Conservation (phyloP, 257 asterid species). For the Solanum sejunctum region DNA sequence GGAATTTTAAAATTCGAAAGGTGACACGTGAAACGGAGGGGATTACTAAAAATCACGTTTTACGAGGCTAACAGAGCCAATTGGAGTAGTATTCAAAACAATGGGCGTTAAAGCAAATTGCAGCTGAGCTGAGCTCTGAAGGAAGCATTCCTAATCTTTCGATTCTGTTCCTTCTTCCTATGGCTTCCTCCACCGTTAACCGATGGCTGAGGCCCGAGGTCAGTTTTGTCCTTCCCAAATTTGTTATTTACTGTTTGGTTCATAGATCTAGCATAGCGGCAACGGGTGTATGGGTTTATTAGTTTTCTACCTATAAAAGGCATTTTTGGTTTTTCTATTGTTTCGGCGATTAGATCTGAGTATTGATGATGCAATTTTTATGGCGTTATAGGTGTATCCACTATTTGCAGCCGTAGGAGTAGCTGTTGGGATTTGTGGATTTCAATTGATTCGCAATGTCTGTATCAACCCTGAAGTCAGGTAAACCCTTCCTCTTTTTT, state of each 20-base stretch:
- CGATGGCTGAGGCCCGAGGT: slow-evolving; percentile 1
- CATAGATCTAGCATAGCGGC: neutral
- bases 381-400: neutral
- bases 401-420: slow-evolving; percentile 45
- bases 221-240: neutral
- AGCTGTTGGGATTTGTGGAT: slow-evolving; percentile 81
- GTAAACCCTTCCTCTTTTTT: slow-evolving; percentile 14
- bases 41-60: neutral
- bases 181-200: neutral
- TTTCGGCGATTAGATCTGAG: neutral
- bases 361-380: neutral
- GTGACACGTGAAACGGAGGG: no score
- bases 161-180: neutral
- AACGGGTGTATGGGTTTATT: neutral
- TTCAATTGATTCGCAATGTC: slow-evolving; percentile 80
- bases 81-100: neutral
- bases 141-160: neutral
- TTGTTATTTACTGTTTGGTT: neutral
- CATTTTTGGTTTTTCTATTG: neutral
- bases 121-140: neutral
- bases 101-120: neutral
- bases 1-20: no score
- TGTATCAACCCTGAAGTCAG: slow-evolving; percentile 81
- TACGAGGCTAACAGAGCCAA: neutral
- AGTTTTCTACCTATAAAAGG: neutral